phyloP scores from a whole-genome alignment of 2,329 filamentous ascomycete genomes.

The Scytalidium sp. region DNA sequence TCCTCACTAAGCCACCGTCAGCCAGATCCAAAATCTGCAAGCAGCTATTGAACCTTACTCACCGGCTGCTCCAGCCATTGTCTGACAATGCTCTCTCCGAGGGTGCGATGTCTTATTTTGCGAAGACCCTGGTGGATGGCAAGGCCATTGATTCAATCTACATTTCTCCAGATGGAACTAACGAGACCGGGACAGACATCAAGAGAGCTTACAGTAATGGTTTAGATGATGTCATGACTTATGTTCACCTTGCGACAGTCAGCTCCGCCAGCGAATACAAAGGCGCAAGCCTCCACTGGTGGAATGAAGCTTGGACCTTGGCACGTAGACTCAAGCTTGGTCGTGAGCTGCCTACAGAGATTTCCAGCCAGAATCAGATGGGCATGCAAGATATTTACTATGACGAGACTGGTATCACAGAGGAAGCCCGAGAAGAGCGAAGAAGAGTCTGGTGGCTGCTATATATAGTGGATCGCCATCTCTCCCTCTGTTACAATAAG shows the following conservation, averaged over 20 bases:
- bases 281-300: neutral
- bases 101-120: neutral
- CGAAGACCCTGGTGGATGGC: neutral
- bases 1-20: conserved; percentile 12
- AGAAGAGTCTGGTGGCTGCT: conserved; percentile 18
- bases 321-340: neutral
- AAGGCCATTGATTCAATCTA: neutral
- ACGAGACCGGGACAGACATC: neutral
- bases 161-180: neutral
- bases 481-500: conserved; percentile 15
- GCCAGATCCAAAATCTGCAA: conserved; percentile 7
- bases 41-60: conserved; percentile 6
- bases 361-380: neutral
- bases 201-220: neutral
- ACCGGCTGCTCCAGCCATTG: conserved; percentile 1
- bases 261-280: neutral
- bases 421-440: conserved; percentile 32
- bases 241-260: neutral
- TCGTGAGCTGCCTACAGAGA: neutral
- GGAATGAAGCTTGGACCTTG: neutral
- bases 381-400: neutral
- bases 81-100: neutral
- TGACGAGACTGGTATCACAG: conserved; percentile 15
- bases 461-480: conserved; percentile 14
- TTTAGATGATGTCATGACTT: neutral